Evolutionary conservation across 768 basidiomycete genomes (phyloP).

Genomic region (Leccinum broughii): DNA sequence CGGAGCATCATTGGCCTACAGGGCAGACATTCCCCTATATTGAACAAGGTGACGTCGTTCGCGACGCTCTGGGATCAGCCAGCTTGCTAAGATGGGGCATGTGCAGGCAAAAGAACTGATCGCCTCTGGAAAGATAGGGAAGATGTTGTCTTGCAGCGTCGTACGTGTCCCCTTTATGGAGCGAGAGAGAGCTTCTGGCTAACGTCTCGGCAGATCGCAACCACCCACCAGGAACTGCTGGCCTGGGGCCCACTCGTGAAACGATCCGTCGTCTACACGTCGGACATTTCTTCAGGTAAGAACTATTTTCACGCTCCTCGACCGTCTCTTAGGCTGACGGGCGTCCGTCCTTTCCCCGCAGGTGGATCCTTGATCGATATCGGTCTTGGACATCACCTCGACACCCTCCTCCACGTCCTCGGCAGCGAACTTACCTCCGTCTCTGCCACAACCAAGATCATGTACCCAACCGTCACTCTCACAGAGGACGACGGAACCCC

Average conservation of each 20-base stretch:
- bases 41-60: slow-evolving; percentile 4
- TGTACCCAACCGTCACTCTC: slow-evolving; percentile 7
- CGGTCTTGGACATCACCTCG: slow-evolving; percentile 5
- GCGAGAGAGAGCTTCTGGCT: not conserved
- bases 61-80: too few relatives aligned
- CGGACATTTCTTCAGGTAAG: slow-evolving; percentile 1
- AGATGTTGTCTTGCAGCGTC: slow-evolving; percentile 12
- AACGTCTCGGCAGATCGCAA: not conserved
- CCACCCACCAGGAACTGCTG: not conserved
- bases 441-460: slow-evolving; percentile 2
- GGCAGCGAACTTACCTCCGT: slow-evolving; percentile 5
- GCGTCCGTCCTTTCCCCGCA: not conserved
- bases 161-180: not conserved
- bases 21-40: slow-evolving; percentile 14
- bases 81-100: not conserved
- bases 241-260: slow-evolving; percentile 6
- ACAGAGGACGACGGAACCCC: slow-evolving; percentile 7
- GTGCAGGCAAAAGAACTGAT: slow-evolving; percentile 11
- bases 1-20: slow-evolving; percentile 10
- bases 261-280: not conserved
- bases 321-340: not conserved
- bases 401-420: slow-evolving; percentile 9
- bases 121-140: slow-evolving; percentile 9
- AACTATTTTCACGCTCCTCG: not conserved
- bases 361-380: slow-evolving; percentile 8